A percentile compares a stretch with the other conserved stretches of the same genome.
These are phyloP conservation scores for Euphorbia lathyris DNA, from an alignment of 345 rosid species.

Conservation along the genomic window DNA sequence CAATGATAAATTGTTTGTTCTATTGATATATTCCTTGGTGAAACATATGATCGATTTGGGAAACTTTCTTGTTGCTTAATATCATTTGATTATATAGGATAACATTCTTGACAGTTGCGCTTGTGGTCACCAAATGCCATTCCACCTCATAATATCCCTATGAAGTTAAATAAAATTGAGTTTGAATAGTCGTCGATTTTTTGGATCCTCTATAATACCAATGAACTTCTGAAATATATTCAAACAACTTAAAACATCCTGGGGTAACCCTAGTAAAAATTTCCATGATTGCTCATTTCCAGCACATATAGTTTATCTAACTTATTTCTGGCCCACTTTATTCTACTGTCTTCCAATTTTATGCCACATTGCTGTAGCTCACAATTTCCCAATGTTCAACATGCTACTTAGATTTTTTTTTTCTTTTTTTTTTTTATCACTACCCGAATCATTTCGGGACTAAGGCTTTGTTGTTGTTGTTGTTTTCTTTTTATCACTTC, in stretches of 20 bases:
- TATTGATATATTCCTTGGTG: neutral
- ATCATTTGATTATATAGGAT: neutral
- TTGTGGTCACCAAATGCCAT: neutral
- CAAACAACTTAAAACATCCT: neutral
- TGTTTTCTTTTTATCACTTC: too few species aligned
- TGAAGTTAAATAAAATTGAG: neutral
- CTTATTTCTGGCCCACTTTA: too few species aligned
- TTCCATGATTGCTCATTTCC: neutral
- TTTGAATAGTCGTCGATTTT: neutral
- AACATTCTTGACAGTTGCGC: neutral
- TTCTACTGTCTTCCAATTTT: too few species aligned
- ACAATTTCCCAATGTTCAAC: neutral
- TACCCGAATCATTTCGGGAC: too few species aligned
- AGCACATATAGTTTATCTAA: neutral
- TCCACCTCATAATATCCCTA: neutral
- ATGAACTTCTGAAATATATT: neutral
- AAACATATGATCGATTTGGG: constrained; percentile 3
- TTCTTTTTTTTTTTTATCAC: too few species aligned
- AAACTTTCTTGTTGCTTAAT: neutral
- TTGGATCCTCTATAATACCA: neutral
- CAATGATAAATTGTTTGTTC: neutral
- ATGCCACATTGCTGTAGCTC: too few species aligned
- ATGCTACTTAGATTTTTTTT: neutral
- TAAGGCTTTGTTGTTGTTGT: too few species aligned
- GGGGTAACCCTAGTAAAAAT: neutral